Evolutionary conservation across 345 rosid species (phyloP).

Genomic region (Mangifera indica): DNA sequence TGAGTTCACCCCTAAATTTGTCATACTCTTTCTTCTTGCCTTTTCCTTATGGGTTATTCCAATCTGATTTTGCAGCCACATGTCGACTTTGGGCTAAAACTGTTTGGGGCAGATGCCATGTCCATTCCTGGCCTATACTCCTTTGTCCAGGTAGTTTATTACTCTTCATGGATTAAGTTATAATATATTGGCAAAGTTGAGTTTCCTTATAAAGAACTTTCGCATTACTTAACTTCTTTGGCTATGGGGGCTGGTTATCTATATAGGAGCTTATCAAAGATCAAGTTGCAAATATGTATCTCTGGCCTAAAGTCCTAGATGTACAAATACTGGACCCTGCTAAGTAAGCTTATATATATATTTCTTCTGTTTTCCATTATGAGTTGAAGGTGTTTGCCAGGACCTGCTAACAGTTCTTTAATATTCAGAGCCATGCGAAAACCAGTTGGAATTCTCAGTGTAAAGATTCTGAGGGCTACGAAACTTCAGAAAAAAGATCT

Average conservation of each 20-base stretch:
- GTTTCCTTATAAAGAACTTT: neutral
- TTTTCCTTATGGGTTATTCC: conserved; percentile 5
- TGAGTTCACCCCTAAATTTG: no score
- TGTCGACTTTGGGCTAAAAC: conserved; percentile 88
- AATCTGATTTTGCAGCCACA: conserved; percentile 64
- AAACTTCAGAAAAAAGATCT: conserved; percentile 87
- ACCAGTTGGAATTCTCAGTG: conserved; percentile 79
- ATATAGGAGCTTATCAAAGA: conserved; percentile 87
- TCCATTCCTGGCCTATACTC: conserved; percentile 87
- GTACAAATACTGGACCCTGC: conserved; percentile 78
- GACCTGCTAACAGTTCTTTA: neutral
- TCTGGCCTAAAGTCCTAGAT: conserved; percentile 91
- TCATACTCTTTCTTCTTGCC: neutral
- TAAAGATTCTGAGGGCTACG: conserved; percentile 67
- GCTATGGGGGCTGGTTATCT: neutral
- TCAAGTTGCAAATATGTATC: conserved; percentile 90
- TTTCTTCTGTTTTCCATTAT: neutral
- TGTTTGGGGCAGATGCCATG: conserved; percentile 91
- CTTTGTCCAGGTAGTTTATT: conserved; percentile 64
- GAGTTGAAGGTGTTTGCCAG: conserved; percentile 5
- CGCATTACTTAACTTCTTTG: neutral
- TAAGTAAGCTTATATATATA: conserved; percentile 39
- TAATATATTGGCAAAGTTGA: neutral
- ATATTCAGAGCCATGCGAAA: conserved; percentile 60
- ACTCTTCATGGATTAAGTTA: neutral